phyloP scores from a whole-genome alignment of 352 stramenopile genomes.

The Globisporangium middletonii region DNA sequence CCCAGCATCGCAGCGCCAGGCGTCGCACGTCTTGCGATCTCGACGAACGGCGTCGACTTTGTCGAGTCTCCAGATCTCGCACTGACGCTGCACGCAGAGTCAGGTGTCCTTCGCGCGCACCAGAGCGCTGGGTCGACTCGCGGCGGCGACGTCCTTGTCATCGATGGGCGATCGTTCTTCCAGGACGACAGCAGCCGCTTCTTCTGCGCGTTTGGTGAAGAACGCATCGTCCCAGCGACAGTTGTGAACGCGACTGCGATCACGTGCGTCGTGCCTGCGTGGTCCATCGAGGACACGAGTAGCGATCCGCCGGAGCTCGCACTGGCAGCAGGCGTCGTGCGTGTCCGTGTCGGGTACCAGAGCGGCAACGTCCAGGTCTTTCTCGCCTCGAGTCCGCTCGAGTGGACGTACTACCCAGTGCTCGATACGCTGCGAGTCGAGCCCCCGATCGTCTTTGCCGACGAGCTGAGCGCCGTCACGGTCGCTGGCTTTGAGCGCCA shows the following conservation, averaged over 20 bases:
- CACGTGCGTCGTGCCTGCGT: constrained; percentile 22
- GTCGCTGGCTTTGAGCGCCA: constrained; percentile 3
- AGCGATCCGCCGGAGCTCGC: not conserved
- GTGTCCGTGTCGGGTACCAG: not conserved
- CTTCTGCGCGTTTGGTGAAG: constrained; percentile 19
- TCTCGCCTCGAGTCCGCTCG: not conserved
- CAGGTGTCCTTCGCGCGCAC: constrained; percentile 7
- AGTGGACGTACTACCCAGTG: constrained; percentile 7
- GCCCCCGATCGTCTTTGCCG: constrained; percentile 1
- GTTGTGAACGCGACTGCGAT: constrained; percentile 12
- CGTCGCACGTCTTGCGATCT: constrained; percentile 19
- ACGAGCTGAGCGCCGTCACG: not conserved
- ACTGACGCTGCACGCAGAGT: constrained; percentile 15
- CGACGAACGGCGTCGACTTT: constrained; percentile 39
- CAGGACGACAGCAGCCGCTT: constrained; percentile 8
- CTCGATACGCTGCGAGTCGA: not conserved
- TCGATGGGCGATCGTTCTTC: constrained; percentile 20
- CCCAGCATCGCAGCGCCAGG: constrained; percentile 11
- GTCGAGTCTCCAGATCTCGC: constrained; percentile 11
- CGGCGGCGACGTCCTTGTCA: constrained; percentile 20
- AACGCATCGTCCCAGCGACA: constrained; percentile 2
- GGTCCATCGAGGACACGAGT: not conserved
- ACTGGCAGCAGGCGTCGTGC: not conserved
- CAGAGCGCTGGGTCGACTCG: constrained; percentile 21
- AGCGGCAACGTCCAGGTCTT: not conserved